A percentile compares a stretch with the other conserved stretches of the same genome.
Conservation (phyloP, 768 basidiomycete genomes). For the Mycena olivaceomarginata region DNA sequence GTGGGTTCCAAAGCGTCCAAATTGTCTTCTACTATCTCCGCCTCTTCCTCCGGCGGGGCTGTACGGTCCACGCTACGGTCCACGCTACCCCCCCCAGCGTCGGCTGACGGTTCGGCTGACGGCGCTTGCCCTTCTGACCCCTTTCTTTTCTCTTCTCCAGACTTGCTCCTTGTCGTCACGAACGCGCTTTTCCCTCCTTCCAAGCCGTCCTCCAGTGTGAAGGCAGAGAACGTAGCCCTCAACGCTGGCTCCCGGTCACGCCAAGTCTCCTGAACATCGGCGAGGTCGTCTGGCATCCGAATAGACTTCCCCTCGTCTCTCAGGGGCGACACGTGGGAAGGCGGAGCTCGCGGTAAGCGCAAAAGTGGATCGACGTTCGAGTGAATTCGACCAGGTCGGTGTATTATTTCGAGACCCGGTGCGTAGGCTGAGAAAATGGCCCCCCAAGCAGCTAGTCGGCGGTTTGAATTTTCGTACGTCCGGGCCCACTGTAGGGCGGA, state of each 20-base stretch:
- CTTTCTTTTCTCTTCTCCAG: no score
- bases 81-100: background rate
- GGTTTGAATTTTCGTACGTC: conserved; percentile 35
- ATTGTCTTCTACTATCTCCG: background rate
- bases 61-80: background rate
- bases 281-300: background rate
- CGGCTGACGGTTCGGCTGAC: background rate
- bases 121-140: background rate
- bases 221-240: background rate
- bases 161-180: background rate
- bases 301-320: background rate
- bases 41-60: background rate
- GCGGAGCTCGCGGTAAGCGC: background rate
- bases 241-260: background rate
- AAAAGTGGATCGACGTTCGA: conserved; percentile 30
- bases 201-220: background rate
- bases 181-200: background rate
- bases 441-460: conserved; percentile 50
- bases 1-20: background rate
- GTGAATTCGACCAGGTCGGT: conserved; percentile 18
- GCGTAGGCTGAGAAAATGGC: conserved; percentile 44
- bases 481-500: conserved; percentile 30
- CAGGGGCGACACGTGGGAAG: background rate
- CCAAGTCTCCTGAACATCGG: background rate
- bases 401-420: conserved; percentile 2